Evolutionary conservation across 208 protist species (phyloP).

Genomic region (Entamoeba moshkovskii): DNA sequence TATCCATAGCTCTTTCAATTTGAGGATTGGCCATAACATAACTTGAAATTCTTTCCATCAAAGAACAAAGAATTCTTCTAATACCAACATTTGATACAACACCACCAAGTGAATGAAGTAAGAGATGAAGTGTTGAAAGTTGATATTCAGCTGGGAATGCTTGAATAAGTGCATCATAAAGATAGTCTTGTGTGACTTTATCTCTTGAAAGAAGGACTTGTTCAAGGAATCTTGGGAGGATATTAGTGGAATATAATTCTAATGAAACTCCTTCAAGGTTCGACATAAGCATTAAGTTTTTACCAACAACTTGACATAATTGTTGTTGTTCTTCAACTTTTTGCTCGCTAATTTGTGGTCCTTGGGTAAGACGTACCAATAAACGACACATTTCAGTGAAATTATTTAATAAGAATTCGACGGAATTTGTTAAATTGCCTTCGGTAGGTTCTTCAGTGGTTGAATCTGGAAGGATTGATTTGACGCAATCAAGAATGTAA

Average conservation of each 20-base stretch:
- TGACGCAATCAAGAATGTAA: slow-evolving; percentile 18
- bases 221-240: background rate
- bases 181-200: slow-evolving; percentile 1
- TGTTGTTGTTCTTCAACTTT: background rate
- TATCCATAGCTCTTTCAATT: background rate
- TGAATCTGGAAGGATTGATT: slow-evolving; percentile 11
- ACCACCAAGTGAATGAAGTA: background rate
- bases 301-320: background rate
- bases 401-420: background rate
- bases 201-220: background rate
- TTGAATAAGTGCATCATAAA: background rate
- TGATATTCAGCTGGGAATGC: background rate
- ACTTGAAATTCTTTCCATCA: background rate
- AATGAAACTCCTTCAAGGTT: background rate
- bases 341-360: background rate
- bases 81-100: background rate
- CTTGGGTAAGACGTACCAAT: background rate
- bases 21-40: background rate
- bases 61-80: background rate
- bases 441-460: background rate
- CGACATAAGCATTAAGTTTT: background rate
- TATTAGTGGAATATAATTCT: background rate
- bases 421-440: background rate
- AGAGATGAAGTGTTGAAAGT: background rate
- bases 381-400: background rate